Percentiles rank a stretch among this genome's conserved stretches.
phyloP scores from a whole-genome alignment of 306 rosid genomes.

The Aeschynomene evenia region DNA sequence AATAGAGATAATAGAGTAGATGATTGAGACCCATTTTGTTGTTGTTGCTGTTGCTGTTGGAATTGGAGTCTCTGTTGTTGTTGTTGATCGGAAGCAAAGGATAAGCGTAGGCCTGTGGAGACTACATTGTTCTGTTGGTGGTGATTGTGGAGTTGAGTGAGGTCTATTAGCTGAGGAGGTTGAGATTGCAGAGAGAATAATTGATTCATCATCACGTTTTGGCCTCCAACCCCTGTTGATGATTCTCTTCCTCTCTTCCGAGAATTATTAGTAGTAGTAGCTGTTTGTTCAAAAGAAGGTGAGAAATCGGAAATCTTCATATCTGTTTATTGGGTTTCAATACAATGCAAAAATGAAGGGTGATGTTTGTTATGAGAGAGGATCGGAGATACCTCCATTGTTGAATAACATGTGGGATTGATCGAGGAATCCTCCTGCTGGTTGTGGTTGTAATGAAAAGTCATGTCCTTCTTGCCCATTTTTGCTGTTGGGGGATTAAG shows the following conservation, averaged over 20 bases:
- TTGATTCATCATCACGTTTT: conserved; percentile 42
- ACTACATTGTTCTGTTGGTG: conserved; percentile 73
- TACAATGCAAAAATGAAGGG: neutral
- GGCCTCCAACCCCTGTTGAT: conserved; percentile 14
- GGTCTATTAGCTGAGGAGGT: conserved; percentile 67
- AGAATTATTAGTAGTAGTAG: conserved; percentile 34
- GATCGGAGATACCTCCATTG: conserved; percentile 48
- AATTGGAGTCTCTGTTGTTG: conserved; percentile 35
- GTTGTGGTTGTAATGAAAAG: conserved; percentile 62
- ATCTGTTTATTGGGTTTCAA: neutral
- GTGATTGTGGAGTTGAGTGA: conserved; percentile 75
- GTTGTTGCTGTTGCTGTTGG: conserved; percentile 36
- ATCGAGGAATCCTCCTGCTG: conserved; percentile 60
- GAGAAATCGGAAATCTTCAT: neutral
- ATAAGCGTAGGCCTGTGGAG: conserved; percentile 84
- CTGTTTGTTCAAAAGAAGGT: neutral
- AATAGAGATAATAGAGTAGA: conserved; percentile 52
- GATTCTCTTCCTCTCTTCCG: conserved; percentile 85
- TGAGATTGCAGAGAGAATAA: conserved; percentile 53
- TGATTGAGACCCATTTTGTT: conserved; percentile 39
- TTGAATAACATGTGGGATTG: conserved; percentile 69
- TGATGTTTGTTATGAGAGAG: too few relatives aligned
- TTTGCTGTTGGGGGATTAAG: conserved; percentile 39
- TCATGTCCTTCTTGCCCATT: conserved; percentile 72
- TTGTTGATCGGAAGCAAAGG: conserved; percentile 44